Percentiles rank a stretch among this genome's conserved stretches.
Conservation (phyloP, 305 asterid genomes). For the Fraxinus baroniana region DNA sequence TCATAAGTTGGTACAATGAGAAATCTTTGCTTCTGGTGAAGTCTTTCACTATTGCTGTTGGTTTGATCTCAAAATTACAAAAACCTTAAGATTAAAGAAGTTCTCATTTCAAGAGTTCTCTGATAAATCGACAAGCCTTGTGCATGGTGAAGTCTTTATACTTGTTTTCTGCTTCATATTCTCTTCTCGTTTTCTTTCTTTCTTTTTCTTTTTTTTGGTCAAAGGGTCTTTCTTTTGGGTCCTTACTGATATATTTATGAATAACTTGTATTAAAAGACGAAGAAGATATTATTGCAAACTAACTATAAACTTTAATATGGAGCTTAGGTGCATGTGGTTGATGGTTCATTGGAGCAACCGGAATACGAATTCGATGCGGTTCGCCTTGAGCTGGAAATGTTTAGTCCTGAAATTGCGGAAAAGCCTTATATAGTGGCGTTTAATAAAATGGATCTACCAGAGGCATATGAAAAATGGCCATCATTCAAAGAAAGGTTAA, state of each 20-base stretch:
- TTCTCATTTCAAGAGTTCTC: neutral
- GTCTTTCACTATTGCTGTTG: neutral
- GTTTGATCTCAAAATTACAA: neutral
- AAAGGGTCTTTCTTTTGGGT: neutral
- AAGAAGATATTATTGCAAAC: neutral
- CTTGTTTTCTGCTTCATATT: constrained; percentile 1
- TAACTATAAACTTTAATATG: constrained; percentile 8
- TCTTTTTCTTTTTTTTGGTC: neutral
- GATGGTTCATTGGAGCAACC: constrained; percentile 93
- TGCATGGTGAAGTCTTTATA: neutral
- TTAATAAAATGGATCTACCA: constrained; percentile 90
- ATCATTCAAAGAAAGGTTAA: constrained; percentile 56
- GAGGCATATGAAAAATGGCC: constrained; percentile 81
- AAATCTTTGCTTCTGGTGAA: neutral
- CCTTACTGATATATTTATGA: neutral
- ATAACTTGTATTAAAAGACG: neutral
- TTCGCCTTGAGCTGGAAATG: constrained; percentile 96
- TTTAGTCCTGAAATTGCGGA: constrained; percentile 84
- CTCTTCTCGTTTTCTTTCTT: neutral
- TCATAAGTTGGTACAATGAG: neutral
- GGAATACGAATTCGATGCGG: constrained; percentile 83
- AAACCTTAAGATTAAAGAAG: neutral
- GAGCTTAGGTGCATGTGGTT: constrained; percentile 75
- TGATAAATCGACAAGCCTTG: neutral
- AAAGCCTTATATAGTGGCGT: constrained; percentile 79